Evolutionary conservation across 306 rosid genomes (phyloP).

Genomic region (Cucumis sativus): Cucumber_9930_V3 NC_026657.2:35106501-35107000

Average conservation of each 20-base stretch:
- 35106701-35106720: neutral
- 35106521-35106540: neutral
- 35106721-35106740: neutral
- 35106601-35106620: neutral
- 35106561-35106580: neutral
- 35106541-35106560: neutral
- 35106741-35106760: neutral
- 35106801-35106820: conserved; percentile 51
- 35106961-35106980: neutral
- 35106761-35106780: conserved; percentile 55
- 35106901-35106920: conserved; percentile 80
- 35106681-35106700: conserved; percentile 1
- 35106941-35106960: neutral
- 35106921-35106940: conserved; percentile 30
- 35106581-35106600: neutral
- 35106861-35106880: conserved; percentile 72
- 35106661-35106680: neutral
- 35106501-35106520: neutral
- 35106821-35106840: conserved; percentile 67
- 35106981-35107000: neutral
- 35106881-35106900: conserved; percentile 61
- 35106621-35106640: neutral
- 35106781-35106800: conserved; percentile 63
- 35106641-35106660: neutral
- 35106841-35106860: conserved; percentile 86